Evolutionary conservation across 1,284 basidiomycete species (phyloP), one percentile per base, ranked within the genome.

Genomic region (Boletus semigastroideus): DNA sequence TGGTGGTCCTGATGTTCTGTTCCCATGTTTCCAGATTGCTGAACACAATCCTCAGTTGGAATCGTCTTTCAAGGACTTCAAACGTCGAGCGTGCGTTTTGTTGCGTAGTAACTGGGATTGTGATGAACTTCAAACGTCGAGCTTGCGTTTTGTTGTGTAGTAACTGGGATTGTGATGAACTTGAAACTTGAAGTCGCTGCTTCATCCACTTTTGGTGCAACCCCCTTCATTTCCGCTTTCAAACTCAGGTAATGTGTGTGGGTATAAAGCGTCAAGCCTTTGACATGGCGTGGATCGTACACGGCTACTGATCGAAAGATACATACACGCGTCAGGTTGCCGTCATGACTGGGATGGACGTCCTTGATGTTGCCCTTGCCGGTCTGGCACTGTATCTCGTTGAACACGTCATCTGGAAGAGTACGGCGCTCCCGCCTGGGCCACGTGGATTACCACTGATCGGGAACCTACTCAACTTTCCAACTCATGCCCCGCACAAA

Each of bases 401-500:
- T 5, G 12, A 36, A 12, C 38, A 40, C 10, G 36, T 54, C 5
- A 5, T 52, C 12, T 12, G 17, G 11, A 50, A 33, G 13, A 31
- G 16, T 8, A 5, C 37, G 48, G 57, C 60, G 5, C 52, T 63
- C 16, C 68, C 64, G 2, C 64, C 70, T 9, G 67, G 68, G 1
- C 69, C 65, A 1, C 45, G 48, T 25, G 63, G 62, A 28, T 54
- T 60, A 28, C 66, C 68, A 0, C 13, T 70, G n/a, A 54, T 69
- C 37, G 69, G 67, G 33, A 78, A 78, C 62, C 55, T 74, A 4
- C 56, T 72, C 28, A 71, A 77, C 47, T 66, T 78, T 59, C 75
- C 74, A 0, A 59, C 56, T 4, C 54, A 64, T 44, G 66, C 63
- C 17, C 70, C 74, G 16, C 78, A 76, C 73, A 63, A 74, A 40